These are phyloP conservation scores for Crinitomyces ghanaensis DNA, from an alignment of 805 yeast species.

Conservation along the genomic window DNA sequence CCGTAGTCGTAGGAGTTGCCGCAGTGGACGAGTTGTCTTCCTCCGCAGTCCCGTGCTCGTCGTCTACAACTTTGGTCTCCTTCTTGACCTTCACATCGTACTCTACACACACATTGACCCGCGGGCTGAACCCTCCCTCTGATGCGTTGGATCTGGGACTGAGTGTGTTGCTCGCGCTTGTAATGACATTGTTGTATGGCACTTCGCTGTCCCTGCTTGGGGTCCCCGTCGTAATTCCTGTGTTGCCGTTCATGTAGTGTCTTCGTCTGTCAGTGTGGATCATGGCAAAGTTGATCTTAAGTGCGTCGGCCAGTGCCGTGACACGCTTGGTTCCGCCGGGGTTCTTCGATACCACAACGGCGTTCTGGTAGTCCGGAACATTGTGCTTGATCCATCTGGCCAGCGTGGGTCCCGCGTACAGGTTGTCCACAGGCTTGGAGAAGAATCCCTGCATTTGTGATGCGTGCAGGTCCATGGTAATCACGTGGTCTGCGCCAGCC, in stretches of 20 bases:
- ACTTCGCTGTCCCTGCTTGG: too few species aligned
- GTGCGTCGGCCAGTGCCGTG: slow-evolving; percentile 92
- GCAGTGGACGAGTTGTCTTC: slow-evolving; percentile 7
- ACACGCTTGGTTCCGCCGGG: slow-evolving; percentile 99
- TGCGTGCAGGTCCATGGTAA: slow-evolving; percentile 92
- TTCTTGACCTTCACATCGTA: too few species aligned
- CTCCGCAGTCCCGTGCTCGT: too few species aligned
- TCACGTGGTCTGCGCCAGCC: slow-evolving; percentile 99
- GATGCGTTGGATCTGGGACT: too few species aligned
- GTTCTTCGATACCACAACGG: slow-evolving; percentile 95
- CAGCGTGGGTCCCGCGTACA: slow-evolving; percentile 91
- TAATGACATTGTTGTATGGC: too few species aligned
- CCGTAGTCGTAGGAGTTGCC: slow-evolving; percentile 2
- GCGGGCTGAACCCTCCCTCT: too few species aligned
- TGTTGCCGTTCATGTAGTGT: slow-evolving; percentile 56
- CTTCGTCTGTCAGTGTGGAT: slow-evolving; percentile 97
- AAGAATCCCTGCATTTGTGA: slow-evolving; percentile 99
- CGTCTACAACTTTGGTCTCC: too few species aligned
- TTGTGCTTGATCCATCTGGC: slow-evolving; percentile 94
- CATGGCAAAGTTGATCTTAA: slow-evolving; percentile 96
- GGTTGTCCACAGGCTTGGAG: slow-evolving; percentile 91
- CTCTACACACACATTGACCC: too few species aligned
- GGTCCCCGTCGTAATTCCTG: neutral
- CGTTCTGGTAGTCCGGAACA: slow-evolving; percentile 63
- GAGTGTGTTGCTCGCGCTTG: too few species aligned